A percentile compares a stretch with the other conserved stretches of the same genome.
These are phyloP conservation scores for Verticillium alfalfae DNA, from an alignment of 2,329 filamentous ascomycete species.

Conservation along the genomic window DNA sequence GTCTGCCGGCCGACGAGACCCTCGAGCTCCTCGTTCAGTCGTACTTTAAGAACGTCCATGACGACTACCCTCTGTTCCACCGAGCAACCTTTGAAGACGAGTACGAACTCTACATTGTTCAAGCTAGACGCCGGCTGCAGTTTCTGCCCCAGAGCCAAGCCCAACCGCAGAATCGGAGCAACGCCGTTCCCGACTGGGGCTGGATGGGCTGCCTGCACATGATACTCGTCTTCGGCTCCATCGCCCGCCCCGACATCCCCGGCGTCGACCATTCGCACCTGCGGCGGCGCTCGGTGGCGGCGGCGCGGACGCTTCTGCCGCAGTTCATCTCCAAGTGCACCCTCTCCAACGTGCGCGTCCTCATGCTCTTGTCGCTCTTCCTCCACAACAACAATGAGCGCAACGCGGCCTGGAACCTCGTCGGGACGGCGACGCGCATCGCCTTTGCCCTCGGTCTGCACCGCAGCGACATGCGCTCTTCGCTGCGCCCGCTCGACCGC, in stretches of 20 bases:
- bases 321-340: slow-evolving; percentile 23
- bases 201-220: slow-evolving; percentile 29
- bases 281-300: slow-evolving; percentile 15
- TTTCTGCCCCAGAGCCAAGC: neutral
- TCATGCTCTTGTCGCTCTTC: slow-evolving; percentile 25
- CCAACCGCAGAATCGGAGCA: slow-evolving; percentile 2
- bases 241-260: slow-evolving; percentile 16
- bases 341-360: slow-evolving; percentile 22
- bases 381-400: slow-evolving; percentile 31
- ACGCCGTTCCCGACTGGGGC: slow-evolving; percentile 19
- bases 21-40: slow-evolving; percentile 24
- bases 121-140: slow-evolving; percentile 6
- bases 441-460: slow-evolving; percentile 25
- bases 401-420: slow-evolving; percentile 28
- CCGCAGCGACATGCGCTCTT: slow-evolving; percentile 19
- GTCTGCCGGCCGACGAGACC: slow-evolving; percentile 18
- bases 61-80: slow-evolving; percentile 29
- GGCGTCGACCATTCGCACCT: slow-evolving; percentile 20
- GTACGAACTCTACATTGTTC: slow-evolving; percentile 21
- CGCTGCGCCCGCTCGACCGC: slow-evolving; percentile 24
- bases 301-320: slow-evolving; percentile 18
- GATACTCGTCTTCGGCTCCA: slow-evolving; percentile 28
- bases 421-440: slow-evolving; percentile 23
- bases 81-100: slow-evolving; percentile 26
- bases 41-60: slow-evolving; percentile 27